Evolutionary conservation across 2,329 filamentous ascomycete species (phyloP), one percentile per base, ranked within the genome.

Genomic region (Metarhizium anisopliae): DNA sequence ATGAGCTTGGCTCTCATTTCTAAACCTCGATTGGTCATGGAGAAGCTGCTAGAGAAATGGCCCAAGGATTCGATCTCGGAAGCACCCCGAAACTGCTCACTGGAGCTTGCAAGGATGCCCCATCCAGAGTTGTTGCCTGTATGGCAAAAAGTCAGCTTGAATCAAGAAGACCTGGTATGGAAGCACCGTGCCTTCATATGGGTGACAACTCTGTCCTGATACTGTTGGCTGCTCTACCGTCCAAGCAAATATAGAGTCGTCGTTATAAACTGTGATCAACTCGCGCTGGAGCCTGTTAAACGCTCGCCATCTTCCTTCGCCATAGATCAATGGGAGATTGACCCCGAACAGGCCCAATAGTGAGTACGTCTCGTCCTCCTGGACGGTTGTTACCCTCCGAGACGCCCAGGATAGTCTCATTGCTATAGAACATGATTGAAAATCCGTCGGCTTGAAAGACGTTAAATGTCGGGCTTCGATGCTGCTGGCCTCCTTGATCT

Each of bases 271-370:
- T 4, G 53, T 55, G 4, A 62, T 45, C 18, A 68, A 64, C 32
- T 67, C 63, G 4, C 64, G 58, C 25, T 67, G 65, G 0, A 68
- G 52, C 8, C 65, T 55, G 13, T 55, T 25, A 35, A 67, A 68
- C 3, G 64, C 63, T 35, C 53, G 50, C 1, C 47, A 47, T 3
- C 61, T 20, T 1, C 64, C 53, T 40, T 70, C 68, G 8, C 66
- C 66, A 40, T 68, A 68, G 1, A 67, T 56, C 18, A 68, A 56
- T 1, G 64, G 61, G 60, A 70, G 65, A 16, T 59, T 61, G 0
- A 70, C 55, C 6, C 58, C 60, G 10, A 70, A 67, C 5, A 69
- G 54, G 0, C 68, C 68, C 2, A 70, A 54, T 0, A 70, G 54
- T 7, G 59, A 65, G 47, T 69, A 69, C 0, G 67, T 63, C 2